Percentiles rank a stretch among this genome's conserved stretches.
phyloP scores from a whole-genome alignment of 805 yeast species.

The Saccharomycopsis guyanensis region DNA sequence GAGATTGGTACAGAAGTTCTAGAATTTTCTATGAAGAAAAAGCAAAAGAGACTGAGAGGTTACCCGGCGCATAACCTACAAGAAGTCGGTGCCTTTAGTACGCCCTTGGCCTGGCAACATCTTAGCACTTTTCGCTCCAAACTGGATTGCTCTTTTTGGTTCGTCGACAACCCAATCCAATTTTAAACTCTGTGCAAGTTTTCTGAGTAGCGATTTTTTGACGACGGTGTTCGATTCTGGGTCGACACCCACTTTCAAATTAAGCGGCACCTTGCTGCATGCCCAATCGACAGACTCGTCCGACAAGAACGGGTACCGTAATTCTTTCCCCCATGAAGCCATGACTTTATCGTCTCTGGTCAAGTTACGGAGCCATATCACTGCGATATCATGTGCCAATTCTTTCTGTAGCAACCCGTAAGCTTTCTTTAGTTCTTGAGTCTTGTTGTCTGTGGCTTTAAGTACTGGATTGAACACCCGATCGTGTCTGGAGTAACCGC shows the following conservation, averaged over 20 bases:
- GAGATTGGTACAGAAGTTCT: no score
- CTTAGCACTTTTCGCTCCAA: slow-evolving; percentile 93
- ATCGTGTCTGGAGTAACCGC: slow-evolving; percentile 88
- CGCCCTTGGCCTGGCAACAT: slow-evolving; percentile 34
- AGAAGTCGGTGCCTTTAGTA: slow-evolving; percentile 17
- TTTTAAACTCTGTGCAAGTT: slow-evolving; percentile 46
- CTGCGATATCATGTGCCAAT: slow-evolving; percentile 59
- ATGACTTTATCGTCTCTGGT: slow-evolving; percentile 91
- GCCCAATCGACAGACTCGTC: slow-evolving; percentile 46
- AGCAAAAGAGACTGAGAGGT: no score
- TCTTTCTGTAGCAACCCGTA: slow-evolving; percentile 46
- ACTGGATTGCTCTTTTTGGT: slow-evolving; percentile 90
- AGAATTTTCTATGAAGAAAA: no score
- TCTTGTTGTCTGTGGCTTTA: neutral
- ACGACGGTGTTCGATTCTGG: neutral
- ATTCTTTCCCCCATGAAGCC: slow-evolving; percentile 80
- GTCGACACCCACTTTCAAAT: slow-evolving; percentile 30
- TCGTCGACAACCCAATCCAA: slow-evolving; percentile 57
- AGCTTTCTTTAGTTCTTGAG: slow-evolving; percentile 27
- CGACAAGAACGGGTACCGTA: slow-evolving; percentile 81
- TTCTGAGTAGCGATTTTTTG: slow-evolving; percentile 53
- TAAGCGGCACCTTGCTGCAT: slow-evolving; percentile 41
- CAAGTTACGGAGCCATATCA: slow-evolving; percentile 71
- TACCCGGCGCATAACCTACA: no score
- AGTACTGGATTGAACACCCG: slow-evolving; percentile 32